These are phyloP conservation scores for Echinosophora koreensis DNA, from an alignment of 306 rosid species.

Conservation along the genomic window DNA sequence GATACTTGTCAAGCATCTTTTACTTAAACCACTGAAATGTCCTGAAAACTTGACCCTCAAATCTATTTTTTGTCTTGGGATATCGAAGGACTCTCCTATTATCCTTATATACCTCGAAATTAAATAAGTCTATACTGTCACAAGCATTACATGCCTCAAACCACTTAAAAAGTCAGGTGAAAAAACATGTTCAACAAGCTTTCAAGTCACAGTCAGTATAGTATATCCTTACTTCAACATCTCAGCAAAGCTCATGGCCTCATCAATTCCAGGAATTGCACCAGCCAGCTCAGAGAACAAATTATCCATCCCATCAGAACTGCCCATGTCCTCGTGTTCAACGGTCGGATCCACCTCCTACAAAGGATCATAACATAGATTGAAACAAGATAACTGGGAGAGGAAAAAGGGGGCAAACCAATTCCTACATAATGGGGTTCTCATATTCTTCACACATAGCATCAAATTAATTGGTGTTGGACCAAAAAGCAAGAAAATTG, in stretches of 20 bases:
- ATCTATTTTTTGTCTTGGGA: neutral
- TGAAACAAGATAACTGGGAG: neutral
- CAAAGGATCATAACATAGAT: conserved; percentile 38
- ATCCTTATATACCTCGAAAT: conserved; percentile 25
- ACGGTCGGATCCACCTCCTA: conserved; percentile 98
- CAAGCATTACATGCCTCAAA: conserved; percentile 12
- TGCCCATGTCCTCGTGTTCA: conserved; percentile 71
- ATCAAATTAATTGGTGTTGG: neutral
- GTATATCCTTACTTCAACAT: conserved; percentile 81
- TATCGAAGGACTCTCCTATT: neutral
- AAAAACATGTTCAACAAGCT: conserved; percentile 7
- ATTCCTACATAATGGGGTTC: conserved; percentile 20
- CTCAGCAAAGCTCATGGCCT: conserved; percentile 99
- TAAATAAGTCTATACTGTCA: neutral
- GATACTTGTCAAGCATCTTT: conserved; percentile 8
- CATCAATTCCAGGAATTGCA: conserved; percentile 99
- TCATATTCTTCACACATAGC: conserved; percentile 31
- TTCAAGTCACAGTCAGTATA: neutral
- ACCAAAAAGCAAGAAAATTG: neutral
- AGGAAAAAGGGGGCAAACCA: neutral
- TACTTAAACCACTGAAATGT: conserved; percentile 15
- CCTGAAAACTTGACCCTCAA: neutral
- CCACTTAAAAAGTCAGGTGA: conserved; percentile 7
- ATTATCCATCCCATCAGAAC: conserved; percentile 84
- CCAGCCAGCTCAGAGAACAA: conserved; percentile 85